Base-by-base conservation (phyloP, 495 filamentous ascomycete genomes). In the Aspergillus diversus region DNA sequence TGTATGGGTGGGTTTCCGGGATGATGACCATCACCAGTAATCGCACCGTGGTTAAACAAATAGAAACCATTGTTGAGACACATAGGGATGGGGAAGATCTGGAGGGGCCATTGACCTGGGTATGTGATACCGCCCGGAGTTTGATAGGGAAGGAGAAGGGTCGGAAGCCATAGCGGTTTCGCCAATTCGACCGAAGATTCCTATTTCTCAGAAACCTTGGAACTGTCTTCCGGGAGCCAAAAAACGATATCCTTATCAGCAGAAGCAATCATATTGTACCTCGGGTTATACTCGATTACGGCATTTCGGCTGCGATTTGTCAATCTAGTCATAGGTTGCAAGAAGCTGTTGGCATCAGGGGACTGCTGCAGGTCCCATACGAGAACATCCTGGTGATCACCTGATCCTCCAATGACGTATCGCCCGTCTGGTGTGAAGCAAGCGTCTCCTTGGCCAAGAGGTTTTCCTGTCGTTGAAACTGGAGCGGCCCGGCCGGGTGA, bases 341-440 rank as follows among this genome's bases (percentile, higher is more conserved):
- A 67, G 16, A 83, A 74, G 68, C 85, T 84, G 43, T 73, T 73
- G 5, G 70, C 50, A 33, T 85, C 81, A 15, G 77, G 78, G 5
- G 83, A 68, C 17, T 80, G 78, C 57, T 89, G 76, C 1, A 87
- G 84, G 75, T 97, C 93, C 95, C 94, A 97, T 1, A 96, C 86
- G 4, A 92, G 76, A 31, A 96, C 77, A 47, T 92, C 89, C 21
- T 80, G 76, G 61, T 91, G 86, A 0, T 86, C 84, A 13, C 88
- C 85, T 42, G 81, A 80, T 31, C 93, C 93, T 33, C 92, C 90
- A 52, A 98, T 68, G 6, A 97, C 86, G 72, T 86, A 98, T 56
- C 92, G 83, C 6, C 92, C 95, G 68, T 99, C 95, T 0, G 91
- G 90, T 0, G 89, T 84, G 69, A 97, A 95, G 70, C 91, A 95